phyloP scores from a whole-genome alignment of 78 protist genomes.

The Dictyostelium firmibasis region DNA sequence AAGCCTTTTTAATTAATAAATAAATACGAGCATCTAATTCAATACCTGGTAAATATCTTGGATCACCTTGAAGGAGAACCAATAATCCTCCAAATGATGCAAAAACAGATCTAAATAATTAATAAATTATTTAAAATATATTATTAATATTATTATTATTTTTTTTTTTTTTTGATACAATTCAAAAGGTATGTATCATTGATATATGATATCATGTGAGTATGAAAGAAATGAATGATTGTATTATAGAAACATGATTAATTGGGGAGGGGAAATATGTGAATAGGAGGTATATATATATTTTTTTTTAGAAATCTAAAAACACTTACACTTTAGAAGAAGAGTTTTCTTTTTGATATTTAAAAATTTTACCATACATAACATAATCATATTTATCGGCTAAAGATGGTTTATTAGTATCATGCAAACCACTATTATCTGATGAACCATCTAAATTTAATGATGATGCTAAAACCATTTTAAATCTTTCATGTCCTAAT shows the following conservation, averaged over 20 bases:
- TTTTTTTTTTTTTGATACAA: too few species aligned
- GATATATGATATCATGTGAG: neutral
- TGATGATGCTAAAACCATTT: constrained; percentile 86
- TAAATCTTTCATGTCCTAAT: constrained; percentile 84
- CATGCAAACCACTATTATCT: constrained; percentile 60
- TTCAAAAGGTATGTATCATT: too few species aligned
- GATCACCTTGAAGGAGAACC: constrained; percentile 90
- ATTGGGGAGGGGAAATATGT: too few species aligned
- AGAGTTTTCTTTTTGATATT: constrained; percentile 82
- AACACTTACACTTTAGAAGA: constrained; percentile 82
- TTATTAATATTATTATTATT: too few species aligned
- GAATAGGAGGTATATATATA: neutral
- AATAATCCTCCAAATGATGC: constrained; percentile 95
- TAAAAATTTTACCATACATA: constrained; percentile 93
- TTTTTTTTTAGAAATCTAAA: too few species aligned
- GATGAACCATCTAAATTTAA: constrained; percentile 85
- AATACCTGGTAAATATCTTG: constrained; percentile 68
- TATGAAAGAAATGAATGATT: too few species aligned
- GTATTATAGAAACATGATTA: too few species aligned
- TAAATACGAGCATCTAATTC: constrained; percentile 74
- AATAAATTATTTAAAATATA: too few species aligned
- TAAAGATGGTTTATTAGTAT: constrained; percentile 41
- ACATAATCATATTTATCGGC: constrained; percentile 93
- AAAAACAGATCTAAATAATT: constrained; percentile 83
- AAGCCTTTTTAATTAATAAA: constrained; percentile 65